These are phyloP conservation scores for Hanseniaspora uvarum DNA, from an alignment of 1,139 yeast genomes.

Conservation along the genomic window DNA sequence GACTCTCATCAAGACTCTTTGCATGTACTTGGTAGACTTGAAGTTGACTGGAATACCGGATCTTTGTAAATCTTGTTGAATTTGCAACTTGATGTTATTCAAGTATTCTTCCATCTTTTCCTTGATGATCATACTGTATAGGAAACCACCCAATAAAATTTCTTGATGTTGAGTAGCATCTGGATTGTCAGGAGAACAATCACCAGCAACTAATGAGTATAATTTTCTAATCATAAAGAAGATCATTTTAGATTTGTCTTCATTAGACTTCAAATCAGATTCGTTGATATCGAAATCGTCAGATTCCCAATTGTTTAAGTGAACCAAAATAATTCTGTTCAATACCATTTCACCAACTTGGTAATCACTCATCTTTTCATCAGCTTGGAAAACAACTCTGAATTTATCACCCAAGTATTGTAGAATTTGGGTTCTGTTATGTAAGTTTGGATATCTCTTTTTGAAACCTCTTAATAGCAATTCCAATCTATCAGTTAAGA, in stretches of 20 bases:
- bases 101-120: slow-evolving; percentile 93
- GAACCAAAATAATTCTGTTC: slow-evolving; percentile 78
- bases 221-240: slow-evolving; percentile 91
- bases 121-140: slow-evolving; percentile 91
- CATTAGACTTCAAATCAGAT: slow-evolving; percentile 30
- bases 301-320: slow-evolving; percentile 38
- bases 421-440: slow-evolving; percentile 75
- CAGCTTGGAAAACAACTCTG: slow-evolving; percentile 81
- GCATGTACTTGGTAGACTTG: slow-evolving; percentile 70
- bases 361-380: slow-evolving; percentile 77
- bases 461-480: slow-evolving; percentile 80
- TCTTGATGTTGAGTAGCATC: slow-evolving; percentile 99
- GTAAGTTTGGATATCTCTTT: slow-evolving; percentile 49
- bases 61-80: slow-evolving; percentile 71
- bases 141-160: slow-evolving; percentile 86
- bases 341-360: slow-evolving; percentile 85
- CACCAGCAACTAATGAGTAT: slow-evolving; percentile 91
- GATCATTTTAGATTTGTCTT: slow-evolving; percentile 78
- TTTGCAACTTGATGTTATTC: slow-evolving; percentile 58
- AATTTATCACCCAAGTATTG: slow-evolving; percentile 94
- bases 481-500: slow-evolving; percentile 96
- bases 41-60: slow-evolving; percentile 69
- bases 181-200: slow-evolving; percentile 94
- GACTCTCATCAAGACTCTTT: slow-evolving; percentile 65
- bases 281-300: slow-evolving; percentile 13